Base-by-base conservation (phyloP, 2,329 filamentous ascomycete genomes). In the Botrytis fragariae region DNA sequence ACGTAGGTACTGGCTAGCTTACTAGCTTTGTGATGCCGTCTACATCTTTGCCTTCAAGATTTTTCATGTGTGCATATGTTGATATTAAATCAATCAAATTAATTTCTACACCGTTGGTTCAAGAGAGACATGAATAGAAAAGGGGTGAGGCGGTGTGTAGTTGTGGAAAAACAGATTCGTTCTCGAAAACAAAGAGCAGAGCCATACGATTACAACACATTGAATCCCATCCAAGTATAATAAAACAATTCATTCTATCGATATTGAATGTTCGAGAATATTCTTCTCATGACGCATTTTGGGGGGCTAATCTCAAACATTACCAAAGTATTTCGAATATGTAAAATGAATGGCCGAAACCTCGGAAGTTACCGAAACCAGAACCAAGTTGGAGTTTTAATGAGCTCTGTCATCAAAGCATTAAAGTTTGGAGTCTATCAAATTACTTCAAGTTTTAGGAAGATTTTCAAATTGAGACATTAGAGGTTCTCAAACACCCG, bases 261-360 rank as follows among this genome's bases (percentile, higher is more conserved):
- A 68, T 54, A 57, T 59, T 59, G 65, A 42, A 59, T 69, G 35
- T 69, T 69, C 65, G 51, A 69, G 65, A 69, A 69, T 57, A 57
- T 68, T 54, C 65, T 57, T 57, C 6, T 42, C 16, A 68, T 68
- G 35, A 68, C 35, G 45, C 35, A 54, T 35, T 39, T 9, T 32
- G 29, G 35, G 48, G 65, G 48, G 65, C 48, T 42, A 32, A 57
- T 54, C 35, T 68, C 48, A 42, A 68, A 68, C 35, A 57, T 32
- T 57, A 42, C 51, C 65, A 16, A 48, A 62, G n/a, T 14, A 54
- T n/a, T 29, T 57, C 25, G 51, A n/a, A 57, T 57, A 4, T 54
- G n/a, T 45, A 25, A 54, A 54, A 68, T 68, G 45, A 39, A 68
- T 57, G 32, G 29, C 48, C 64, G 35, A 39, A 29, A 54, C 25